Conservation (phyloP, 2,329 filamentous ascomycete species). For the Microdochium trichocladiopsis region DNA sequence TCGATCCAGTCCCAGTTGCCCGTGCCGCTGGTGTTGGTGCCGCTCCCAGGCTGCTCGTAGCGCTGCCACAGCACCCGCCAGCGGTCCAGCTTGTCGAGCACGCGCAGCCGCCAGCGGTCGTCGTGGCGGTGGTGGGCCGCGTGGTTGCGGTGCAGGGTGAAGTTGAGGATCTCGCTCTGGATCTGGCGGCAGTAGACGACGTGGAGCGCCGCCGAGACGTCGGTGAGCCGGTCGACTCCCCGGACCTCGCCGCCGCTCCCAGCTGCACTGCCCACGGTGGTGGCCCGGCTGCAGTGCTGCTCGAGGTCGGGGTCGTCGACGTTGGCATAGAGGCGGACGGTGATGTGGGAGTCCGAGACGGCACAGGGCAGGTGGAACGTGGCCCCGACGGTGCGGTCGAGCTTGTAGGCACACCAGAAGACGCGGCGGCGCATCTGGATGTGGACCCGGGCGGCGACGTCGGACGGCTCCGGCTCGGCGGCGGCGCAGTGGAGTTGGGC, state of each 20-base stretch:
- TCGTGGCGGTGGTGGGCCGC: slow-evolving; percentile 9
- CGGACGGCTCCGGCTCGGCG: slow-evolving; percentile 7
- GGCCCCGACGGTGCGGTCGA: slow-evolving; percentile 18
- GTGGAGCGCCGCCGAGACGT: slow-evolving; percentile 17
- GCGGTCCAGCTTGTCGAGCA: slow-evolving; percentile 16
- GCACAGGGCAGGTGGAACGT: slow-evolving; percentile 17
- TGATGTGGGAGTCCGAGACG: slow-evolving; percentile 18
- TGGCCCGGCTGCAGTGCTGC: slow-evolving; percentile 2
- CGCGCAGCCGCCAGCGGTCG: slow-evolving; percentile 12
- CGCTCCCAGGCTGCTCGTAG: slow-evolving; percentile 12
- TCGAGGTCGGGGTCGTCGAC: slow-evolving; percentile 16
- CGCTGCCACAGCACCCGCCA: slow-evolving; percentile 12
- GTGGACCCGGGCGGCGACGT: slow-evolving; percentile 3
- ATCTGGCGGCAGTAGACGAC: slow-evolving; percentile 17
- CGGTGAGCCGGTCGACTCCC: slow-evolving; percentile 6
- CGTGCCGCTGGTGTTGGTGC: slow-evolving; percentile 10
- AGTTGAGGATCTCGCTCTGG: slow-evolving; percentile 17
- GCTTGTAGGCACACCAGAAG: slow-evolving; percentile 21
- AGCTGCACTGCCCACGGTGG: too few relatives aligned
- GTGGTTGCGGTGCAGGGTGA: slow-evolving; percentile 14
- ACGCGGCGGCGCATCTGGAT: slow-evolving; percentile 17
- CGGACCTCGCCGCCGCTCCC: neutral
- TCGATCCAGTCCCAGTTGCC: slow-evolving; percentile 13
- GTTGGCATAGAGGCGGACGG: slow-evolving; percentile 14
- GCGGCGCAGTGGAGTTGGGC: slow-evolving; percentile 16